These are phyloP conservation scores for Pichia sorboxylosa DNA, from an alignment of 1,139 yeast species.

Conservation along the genomic window DNA sequence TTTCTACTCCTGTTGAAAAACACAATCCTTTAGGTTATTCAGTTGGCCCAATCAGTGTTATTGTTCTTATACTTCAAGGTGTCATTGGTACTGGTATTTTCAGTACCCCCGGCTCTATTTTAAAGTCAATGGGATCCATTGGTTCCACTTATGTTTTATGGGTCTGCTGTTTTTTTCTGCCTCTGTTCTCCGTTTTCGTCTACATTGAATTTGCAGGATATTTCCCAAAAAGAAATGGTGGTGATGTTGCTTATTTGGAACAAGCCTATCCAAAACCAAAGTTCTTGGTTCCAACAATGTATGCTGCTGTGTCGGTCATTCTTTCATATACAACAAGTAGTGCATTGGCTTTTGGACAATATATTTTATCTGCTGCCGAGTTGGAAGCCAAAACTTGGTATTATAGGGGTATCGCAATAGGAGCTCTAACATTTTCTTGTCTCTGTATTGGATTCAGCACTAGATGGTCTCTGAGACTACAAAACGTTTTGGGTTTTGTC, in stretches of 20 bases:
- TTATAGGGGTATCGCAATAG: slow-evolving; percentile 33
- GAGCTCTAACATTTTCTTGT: slow-evolving; percentile 26
- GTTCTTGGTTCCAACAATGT: slow-evolving; percentile 31
- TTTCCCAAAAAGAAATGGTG: slow-evolving; percentile 28
- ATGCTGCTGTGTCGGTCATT: slow-evolving; percentile 32
- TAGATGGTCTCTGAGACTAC: slow-evolving; percentile 26
- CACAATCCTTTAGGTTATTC: slow-evolving; percentile 31
- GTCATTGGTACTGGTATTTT: slow-evolving; percentile 38
- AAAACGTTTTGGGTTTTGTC: slow-evolving; percentile 29
- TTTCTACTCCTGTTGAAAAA: slow-evolving; percentile 29
- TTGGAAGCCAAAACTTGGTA: slow-evolving; percentile 29
- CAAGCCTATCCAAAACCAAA: slow-evolving; percentile 33
- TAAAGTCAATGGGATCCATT: slow-evolving; percentile 30
- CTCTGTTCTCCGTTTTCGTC: slow-evolving; percentile 27
- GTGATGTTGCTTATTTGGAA: slow-evolving; percentile 34
- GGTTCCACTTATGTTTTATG: slow-evolving; percentile 35
- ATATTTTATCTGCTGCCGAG: slow-evolving; percentile 30
- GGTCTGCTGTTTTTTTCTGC: slow-evolving; percentile 30
- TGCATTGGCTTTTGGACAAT: slow-evolving; percentile 33
- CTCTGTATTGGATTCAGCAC: slow-evolving; percentile 25
- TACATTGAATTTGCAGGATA: slow-evolving; percentile 32
- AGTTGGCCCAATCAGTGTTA: slow-evolving; percentile 23
- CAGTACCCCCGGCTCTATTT: slow-evolving; percentile 30
- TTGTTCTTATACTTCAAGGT: slow-evolving; percentile 30
- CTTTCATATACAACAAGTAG: slow-evolving; percentile 32